A percentile compares a stretch with the other conserved stretches of the same genome.
phyloP scores from a whole-genome alignment of 2,329 filamentous ascomycete species.

The Fusarium caatingaense region DNA sequence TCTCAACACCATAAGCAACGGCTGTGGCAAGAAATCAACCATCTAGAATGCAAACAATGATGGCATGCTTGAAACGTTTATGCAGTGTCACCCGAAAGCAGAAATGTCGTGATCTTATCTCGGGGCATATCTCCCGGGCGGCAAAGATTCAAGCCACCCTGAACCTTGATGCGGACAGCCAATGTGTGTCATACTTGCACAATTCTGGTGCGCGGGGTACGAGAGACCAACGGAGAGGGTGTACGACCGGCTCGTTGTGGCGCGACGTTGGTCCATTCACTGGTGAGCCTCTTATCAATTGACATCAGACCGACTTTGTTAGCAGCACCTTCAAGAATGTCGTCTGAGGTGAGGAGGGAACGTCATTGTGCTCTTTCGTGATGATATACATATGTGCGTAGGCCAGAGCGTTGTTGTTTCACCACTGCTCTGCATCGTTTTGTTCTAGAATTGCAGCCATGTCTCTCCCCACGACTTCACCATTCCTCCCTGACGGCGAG shows the following conservation, averaged over 20 bases:
- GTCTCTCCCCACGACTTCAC: conserved; percentile 24
- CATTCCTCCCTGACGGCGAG: conserved; percentile 8
- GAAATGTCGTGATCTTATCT: conserved; percentile 33
- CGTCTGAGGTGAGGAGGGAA: not conserved
- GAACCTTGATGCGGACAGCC: conserved; percentile 13
- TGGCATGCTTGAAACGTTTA: not conserved
- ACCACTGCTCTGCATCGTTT: not conserved
- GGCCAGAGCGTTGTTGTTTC: not conserved
- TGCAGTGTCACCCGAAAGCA: conserved; percentile 17
- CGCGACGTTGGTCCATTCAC: conserved; percentile 14
- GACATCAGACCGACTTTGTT: conserved; percentile 37
- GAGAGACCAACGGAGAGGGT: not conserved
- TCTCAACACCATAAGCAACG: not conserved
- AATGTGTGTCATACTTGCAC: conserved; percentile 24
- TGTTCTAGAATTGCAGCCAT: not conserved
- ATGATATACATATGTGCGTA: not conserved
- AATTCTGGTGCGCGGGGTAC: not conserved
- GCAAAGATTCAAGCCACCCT: not conserved
- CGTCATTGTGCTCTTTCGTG: conserved; percentile 6
- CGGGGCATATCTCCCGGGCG: conserved; percentile 25
- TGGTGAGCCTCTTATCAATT: conserved; percentile 27
- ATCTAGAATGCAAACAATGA: not conserved
- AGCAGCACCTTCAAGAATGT: not conserved
- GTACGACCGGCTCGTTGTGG: conserved; percentile 18
- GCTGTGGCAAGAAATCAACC: not conserved